A percentile compares a stretch with the other conserved stretches of the same genome.
Conservation (phyloP, 208 protist genomes). For the Sergeia podlipaevii region DNA sequence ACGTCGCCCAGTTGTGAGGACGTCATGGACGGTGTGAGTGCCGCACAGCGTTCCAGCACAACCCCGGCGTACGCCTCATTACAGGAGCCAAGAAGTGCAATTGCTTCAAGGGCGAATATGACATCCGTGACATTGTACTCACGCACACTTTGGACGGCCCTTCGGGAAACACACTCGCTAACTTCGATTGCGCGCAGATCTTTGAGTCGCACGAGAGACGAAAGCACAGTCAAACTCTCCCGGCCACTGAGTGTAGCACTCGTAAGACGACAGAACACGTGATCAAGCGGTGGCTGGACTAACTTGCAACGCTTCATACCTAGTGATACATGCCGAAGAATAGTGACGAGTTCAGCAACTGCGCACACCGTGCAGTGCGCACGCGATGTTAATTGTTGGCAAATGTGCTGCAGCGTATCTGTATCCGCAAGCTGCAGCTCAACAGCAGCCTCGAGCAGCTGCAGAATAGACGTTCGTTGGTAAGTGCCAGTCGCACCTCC, state of each 20-base stretch:
- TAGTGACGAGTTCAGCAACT: conserved; percentile 23
- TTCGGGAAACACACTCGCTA: conserved; percentile 33
- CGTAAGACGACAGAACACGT: conserved; percentile 37
- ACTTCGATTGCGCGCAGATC: conserved; percentile 31
- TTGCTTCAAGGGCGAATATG: conserved; percentile 62
- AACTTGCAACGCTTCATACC: conserved; percentile 71
- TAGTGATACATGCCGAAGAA: conserved; percentile 50
- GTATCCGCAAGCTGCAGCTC: conserved; percentile 51
- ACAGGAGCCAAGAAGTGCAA: conserved; percentile 44
- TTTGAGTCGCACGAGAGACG: conserved; percentile 53
- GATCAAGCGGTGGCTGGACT: conserved; percentile 38
- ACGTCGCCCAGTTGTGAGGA: conserved; percentile 46
- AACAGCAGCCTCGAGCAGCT: conserved; percentile 45
- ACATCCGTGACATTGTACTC: conserved; percentile 68
- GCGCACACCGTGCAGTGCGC: conserved; percentile 18
- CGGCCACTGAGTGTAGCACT: conserved; percentile 27
- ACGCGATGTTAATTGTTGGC: conserved; percentile 19
- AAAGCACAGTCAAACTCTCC: conserved; percentile 59
- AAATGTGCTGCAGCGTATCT: conserved; percentile 35
- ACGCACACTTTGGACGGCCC: conserved; percentile 23
- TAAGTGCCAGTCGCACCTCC: not conserved
- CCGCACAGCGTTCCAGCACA: conserved; percentile 43
- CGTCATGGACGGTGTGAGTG: conserved; percentile 30
- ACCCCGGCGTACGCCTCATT: conserved; percentile 44
- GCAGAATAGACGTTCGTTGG: conserved; percentile 4